phyloP scores from a whole-genome alignment of 192 early-diverging fungal genomes.

The Phycomyces nitens region DNA sequence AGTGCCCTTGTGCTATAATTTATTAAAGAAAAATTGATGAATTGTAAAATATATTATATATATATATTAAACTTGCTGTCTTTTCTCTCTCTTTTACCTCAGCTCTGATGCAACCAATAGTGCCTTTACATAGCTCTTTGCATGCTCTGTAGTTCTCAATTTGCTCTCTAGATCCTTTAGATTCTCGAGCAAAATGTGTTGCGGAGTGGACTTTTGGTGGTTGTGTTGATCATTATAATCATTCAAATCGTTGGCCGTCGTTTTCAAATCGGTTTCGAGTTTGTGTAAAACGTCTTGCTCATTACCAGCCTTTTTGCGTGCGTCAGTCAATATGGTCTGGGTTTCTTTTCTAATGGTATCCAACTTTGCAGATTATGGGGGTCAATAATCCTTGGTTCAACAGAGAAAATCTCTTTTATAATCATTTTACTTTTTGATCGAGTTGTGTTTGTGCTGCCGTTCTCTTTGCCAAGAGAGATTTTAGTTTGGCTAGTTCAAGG shows the following conservation, averaged over 20 bases:
- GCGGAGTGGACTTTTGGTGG: not conserved
- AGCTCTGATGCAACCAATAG: slow-evolving; percentile 40
- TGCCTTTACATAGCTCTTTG: slow-evolving; percentile 37
- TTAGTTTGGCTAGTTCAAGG: not conserved
- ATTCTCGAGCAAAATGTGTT: not conserved
- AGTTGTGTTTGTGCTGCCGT: slow-evolving; percentile 5
- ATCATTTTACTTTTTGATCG: slow-evolving; percentile 8
- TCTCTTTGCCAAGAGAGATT: not conserved
- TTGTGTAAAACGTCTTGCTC: not conserved
- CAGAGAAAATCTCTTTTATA: not conserved
- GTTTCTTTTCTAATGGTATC: not conserved
- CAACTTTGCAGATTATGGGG: too few relatives aligned
- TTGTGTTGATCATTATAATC: not conserved
- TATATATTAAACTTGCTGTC: too few relatives aligned
- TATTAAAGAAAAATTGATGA: not conserved
- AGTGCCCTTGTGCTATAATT: slow-evolving; percentile 20
- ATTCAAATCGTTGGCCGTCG: not conserved
- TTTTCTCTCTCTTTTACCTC: slow-evolving; percentile 30
- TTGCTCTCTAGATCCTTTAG: slow-evolving; percentile 8
- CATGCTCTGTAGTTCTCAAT: not conserved
- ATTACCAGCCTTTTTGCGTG: not conserved
- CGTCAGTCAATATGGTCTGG: not conserved
- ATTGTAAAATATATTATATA: too few relatives aligned
- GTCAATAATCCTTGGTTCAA: too few relatives aligned
- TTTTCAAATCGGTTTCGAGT: not conserved